Base-by-base conservation (phyloP, 768 basidiomycete species). In the Mycena crocata region DNA sequence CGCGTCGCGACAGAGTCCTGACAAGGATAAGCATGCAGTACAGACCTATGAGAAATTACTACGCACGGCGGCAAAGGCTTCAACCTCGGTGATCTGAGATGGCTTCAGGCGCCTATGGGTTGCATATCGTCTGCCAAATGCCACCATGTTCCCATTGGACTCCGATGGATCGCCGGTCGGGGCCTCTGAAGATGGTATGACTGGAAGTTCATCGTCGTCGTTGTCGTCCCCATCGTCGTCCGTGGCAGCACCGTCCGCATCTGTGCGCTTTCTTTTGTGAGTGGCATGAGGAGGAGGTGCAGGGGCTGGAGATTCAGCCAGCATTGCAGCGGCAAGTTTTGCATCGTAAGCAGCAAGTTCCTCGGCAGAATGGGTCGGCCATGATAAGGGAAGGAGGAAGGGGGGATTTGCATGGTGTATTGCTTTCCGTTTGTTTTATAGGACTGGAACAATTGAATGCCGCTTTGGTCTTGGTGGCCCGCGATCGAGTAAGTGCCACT, bases 91-190 rank as follows among this genome's bases (percentile, higher is more conserved):
- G 19, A 45, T 34, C 30, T 57, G 56, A 28, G 56, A 57, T n/a
- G 56, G 56, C n/a, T 45, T 44, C 13, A 57, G 56, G 4, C 56
- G 42, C 31, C 45, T 57, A 23, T 57, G 56, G 24, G 56, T 57
- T 30, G 40, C 56, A 34, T 23, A 57, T 23, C 34, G 56, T n/a
- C 23, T 57, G 8, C 42, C 56, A 32, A 57, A 57, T 2, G 28
- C 56, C 19, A 57, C 6, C 8, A 57, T 42, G 28, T 57, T 57
- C 5, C 28, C 28, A 31, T 57, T 24, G 6, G 56, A 30, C 1
- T 6, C 24, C 19, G 26, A 48, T 8, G 19, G 26, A 15, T n/a
- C 26, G 24, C 24, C 46, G 3, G 55, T 17, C 7, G 40, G 23
- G 3, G 28, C 39, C 5, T 19, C 56, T 1, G 30, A 42, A 1